phyloP scores from a whole-genome alignment of 805 yeast species.

The Wickerhamomyces silvicola region DNA sequence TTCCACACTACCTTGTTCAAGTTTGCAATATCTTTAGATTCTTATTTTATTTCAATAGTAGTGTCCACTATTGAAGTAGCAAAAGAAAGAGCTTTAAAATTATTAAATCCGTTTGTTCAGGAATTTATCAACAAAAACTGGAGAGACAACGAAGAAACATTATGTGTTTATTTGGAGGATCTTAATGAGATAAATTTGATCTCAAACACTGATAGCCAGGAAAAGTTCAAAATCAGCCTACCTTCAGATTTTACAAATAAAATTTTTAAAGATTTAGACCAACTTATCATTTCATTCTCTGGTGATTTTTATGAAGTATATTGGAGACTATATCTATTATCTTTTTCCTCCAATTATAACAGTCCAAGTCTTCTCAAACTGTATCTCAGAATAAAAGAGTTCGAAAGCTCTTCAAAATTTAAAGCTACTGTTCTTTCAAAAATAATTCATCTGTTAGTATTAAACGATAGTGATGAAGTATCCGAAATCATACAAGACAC shows the following conservation, averaged over 20 bases:
- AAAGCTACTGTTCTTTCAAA: slow-evolving; percentile 12
- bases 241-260: slow-evolving; percentile 11
- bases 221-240: slow-evolving; percentile 10
- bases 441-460: slow-evolving; percentile 11
- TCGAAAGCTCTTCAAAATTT: slow-evolving; percentile 7
- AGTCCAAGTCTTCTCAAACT: slow-evolving; percentile 7
- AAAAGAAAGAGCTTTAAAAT: slow-evolving; percentile 37
- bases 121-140: slow-evolving; percentile 40
- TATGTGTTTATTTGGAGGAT: slow-evolving; percentile 37
- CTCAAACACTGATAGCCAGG: slow-evolving; percentile 7
- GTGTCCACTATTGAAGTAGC: slow-evolving; percentile 38
- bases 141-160: slow-evolving; percentile 28
- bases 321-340: slow-evolving; percentile 46
- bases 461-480: not conserved
- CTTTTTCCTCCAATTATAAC: slow-evolving; percentile 27
- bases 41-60: slow-evolving; percentile 39
- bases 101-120: slow-evolving; percentile 40
- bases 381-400: slow-evolving; percentile 1
- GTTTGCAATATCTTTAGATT: slow-evolving; percentile 27
- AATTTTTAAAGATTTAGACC: slow-evolving; percentile 7
- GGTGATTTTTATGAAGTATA: slow-evolving; percentile 32
- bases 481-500: slow-evolving; percentile 6
- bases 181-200: slow-evolving; percentile 23
- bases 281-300: slow-evolving; percentile 2
- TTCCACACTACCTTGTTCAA: slow-evolving; percentile 39